Conservation (phyloP, 352 stramenopile species). For the Peronosclerospora sorghi region DNA sequence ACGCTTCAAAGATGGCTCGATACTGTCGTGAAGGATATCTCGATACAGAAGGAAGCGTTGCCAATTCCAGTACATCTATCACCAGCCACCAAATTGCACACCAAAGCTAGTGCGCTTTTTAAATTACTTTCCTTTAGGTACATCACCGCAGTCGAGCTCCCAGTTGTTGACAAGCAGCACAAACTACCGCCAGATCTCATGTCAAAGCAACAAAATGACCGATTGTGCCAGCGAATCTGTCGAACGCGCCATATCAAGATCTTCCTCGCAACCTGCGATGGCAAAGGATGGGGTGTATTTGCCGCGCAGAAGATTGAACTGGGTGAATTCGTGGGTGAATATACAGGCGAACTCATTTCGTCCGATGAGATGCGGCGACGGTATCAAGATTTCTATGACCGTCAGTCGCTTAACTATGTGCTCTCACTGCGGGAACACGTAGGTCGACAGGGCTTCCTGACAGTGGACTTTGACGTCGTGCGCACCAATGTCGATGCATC, state of each 20-base stretch:
- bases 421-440: slow-evolving; percentile 39
- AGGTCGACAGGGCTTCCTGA: neutral
- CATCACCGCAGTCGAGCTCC: slow-evolving; percentile 14
- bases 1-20: slow-evolving; percentile 7
- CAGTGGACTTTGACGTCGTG: slow-evolving; percentile 16
- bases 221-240: slow-evolving; percentile 15
- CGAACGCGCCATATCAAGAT: slow-evolving; percentile 21
- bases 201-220: slow-evolving; percentile 10
- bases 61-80: slow-evolving; percentile 10
- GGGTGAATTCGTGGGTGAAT: slow-evolving; percentile 41
- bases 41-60: slow-evolving; percentile 8
- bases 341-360: slow-evolving; percentile 54
- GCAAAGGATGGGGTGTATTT: slow-evolving; percentile 40
- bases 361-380: slow-evolving; percentile 26
- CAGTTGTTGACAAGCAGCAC: slow-evolving; percentile 10
- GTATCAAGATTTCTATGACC: slow-evolving; percentile 23
- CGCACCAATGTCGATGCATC: slow-evolving; percentile 58
- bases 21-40: slow-evolving; percentile 6
- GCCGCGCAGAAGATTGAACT: slow-evolving; percentile 20
- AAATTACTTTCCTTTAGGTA: slow-evolving; percentile 24
- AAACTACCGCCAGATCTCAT: slow-evolving; percentile 13
- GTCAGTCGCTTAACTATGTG: slow-evolving; percentile 33
- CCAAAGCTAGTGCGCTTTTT: neutral
- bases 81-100: neutral
- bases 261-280: slow-evolving; percentile 11